Base-by-base conservation (phyloP, 345 rosid species). In the Durio zibethinus region DNA sequence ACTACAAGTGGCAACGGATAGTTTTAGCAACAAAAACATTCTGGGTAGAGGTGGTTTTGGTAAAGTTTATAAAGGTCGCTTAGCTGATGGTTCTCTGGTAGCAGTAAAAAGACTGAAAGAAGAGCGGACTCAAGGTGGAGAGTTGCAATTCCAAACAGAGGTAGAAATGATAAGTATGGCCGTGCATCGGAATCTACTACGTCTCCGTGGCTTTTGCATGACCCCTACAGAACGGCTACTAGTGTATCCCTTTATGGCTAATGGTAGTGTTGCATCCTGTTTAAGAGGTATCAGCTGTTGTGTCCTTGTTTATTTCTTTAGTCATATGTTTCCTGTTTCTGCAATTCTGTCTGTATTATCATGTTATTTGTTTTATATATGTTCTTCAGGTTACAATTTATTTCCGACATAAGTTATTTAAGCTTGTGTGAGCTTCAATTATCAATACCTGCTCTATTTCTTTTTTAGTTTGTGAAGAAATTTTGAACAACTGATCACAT, bases 121-220 rank as follows among this genome's bases (percentile, higher is more conserved):
- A 81, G 95, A 90, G 82, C 95, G 93, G 59, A 93, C 89, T 64
- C 90, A 88, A 73, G 93, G 94, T 76, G 98, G 95, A 56, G 97
- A 91, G 79, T 76, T 86, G 82, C 98, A 94, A 84, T 94, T 94
- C 82, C 98, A 94, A 78, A 94, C 97, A 2, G 97, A 94, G 84
- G 94, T 94, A 38, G 97, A 94, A 85, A 86, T 94, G 87, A 93
- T 94, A 53, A 94, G 98, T 82, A 87, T 93, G 98, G 98, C 98
- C 23, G 97, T 91, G 74, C 97, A 94, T 78, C 87, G 94, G 74
- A 93, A 94, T 81, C 82, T 94, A 80, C 93, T 94, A 80, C 90
- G 94, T 43, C 87, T 91, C 47, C 92, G 87, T 73, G 97, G 98
- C 50, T 94, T 94, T 88, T 94, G 97, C 87, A 93, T 94, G 95